phyloP scores from a whole-genome alignment of 2,329 filamentous ascomycete genomes.

The Hysterium pulicare region DNA sequence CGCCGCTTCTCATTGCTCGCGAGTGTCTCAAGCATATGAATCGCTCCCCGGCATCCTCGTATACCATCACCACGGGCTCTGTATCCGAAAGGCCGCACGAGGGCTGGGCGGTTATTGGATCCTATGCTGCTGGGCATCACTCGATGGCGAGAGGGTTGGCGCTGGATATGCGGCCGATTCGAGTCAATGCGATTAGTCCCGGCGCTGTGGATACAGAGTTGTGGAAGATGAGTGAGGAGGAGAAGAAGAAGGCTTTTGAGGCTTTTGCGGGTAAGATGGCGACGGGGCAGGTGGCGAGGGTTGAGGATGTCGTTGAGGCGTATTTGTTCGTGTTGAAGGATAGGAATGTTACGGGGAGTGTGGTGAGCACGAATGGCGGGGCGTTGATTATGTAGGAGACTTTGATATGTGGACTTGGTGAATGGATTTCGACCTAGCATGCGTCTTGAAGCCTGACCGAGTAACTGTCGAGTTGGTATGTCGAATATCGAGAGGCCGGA shows the following conservation, averaged over 20 bases:
- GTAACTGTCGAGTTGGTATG: too few species aligned
- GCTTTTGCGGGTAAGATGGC: slow-evolving; percentile 17
- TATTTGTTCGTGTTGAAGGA: slow-evolving; percentile 50
- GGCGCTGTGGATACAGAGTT: slow-evolving; percentile 50
- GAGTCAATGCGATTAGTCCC: slow-evolving; percentile 61
- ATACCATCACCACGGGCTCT: slow-evolving; percentile 57
- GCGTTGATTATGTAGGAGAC: slow-evolving; percentile 18
- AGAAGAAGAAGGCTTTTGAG: slow-evolving; percentile 21
- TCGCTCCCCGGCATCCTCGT: slow-evolving; percentile 42
- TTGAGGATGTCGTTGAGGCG: slow-evolving; percentile 39
- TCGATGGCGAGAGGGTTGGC: slow-evolving; percentile 56
- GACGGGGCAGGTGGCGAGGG: slow-evolving; percentile 24
- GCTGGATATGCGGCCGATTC: slow-evolving; percentile 59
- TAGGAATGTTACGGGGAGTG: slow-evolving; percentile 43
- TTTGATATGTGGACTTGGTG: too few species aligned
- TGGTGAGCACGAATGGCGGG: slow-evolving; percentile 45
- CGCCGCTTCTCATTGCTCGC: slow-evolving; percentile 53
- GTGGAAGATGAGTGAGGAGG: slow-evolving; percentile 34
- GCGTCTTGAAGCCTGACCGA: too few species aligned
- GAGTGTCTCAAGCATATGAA: slow-evolving; percentile 46
- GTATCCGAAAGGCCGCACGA: slow-evolving; percentile 51
- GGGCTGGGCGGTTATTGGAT: slow-evolving; percentile 50
- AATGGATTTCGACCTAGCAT: too few species aligned
- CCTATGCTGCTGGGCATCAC: slow-evolving; percentile 51
- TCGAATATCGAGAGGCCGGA: too few species aligned